Evolutionary conservation across 139 green algal genomes (phyloP).

Genomic region (Spirogloea muscicola): DNA sequence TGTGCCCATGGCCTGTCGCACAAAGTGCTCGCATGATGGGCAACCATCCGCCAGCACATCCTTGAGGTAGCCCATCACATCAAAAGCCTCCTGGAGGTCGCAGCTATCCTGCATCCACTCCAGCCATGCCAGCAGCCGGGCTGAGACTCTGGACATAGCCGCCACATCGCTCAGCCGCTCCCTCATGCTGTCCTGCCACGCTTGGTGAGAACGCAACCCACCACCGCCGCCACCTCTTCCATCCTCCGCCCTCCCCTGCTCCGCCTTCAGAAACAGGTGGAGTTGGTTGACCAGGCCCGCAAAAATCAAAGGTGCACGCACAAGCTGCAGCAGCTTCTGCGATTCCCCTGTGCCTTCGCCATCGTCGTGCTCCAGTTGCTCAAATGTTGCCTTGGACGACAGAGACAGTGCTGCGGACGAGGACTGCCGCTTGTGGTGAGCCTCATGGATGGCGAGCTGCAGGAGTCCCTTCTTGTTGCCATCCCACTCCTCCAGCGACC

Average conservation of each 20-base stretch:
- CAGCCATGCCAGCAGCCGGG: too few relatives aligned
- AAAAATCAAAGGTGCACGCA: slow-evolving; percentile 30
- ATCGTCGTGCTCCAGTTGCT: too few relatives aligned
- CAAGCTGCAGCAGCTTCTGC: slow-evolving; percentile 6
- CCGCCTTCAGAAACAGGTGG: slow-evolving; percentile 38
- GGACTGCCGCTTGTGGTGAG: too few relatives aligned
- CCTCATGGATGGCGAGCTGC: neutral
- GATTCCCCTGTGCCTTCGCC: neutral
- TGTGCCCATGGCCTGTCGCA: slow-evolving; percentile 11
- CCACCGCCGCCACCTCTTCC: neutral
- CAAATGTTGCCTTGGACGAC: too few relatives aligned
- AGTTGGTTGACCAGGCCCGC: slow-evolving; percentile 45
- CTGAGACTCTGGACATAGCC: too few relatives aligned
- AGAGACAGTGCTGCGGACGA: too few relatives aligned
- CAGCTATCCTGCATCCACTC: too few relatives aligned
- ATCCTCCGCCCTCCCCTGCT: slow-evolving; percentile 15
- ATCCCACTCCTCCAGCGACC: neutral
- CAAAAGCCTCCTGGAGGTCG: slow-evolving; percentile 35
- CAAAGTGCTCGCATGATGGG: slow-evolving; percentile 24
- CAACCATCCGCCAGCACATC: slow-evolving; percentile 10
- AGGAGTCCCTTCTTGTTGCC: neutral
- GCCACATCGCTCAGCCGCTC: slow-evolving; percentile 29
- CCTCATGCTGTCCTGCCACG: slow-evolving; percentile 19
- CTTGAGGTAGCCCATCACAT: slow-evolving; percentile 27
- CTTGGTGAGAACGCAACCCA: too few relatives aligned